Conservation (phyloP, 768 basidiomycete species). For the Suillus cothurnatus region DNA sequence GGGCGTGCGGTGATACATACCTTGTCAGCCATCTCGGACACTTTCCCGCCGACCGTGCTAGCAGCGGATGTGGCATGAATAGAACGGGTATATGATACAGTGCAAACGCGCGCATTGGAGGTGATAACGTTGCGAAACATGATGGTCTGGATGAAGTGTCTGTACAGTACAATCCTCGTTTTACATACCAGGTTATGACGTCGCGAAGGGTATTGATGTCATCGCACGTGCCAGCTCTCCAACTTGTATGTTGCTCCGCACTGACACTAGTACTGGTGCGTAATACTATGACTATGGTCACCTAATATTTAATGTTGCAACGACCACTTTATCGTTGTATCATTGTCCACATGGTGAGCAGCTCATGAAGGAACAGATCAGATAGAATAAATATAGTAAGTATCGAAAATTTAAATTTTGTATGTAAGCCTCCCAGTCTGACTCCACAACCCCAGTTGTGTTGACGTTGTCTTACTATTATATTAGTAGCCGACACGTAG, state of each 20-base stretch:
- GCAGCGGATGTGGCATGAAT: slow-evolving; percentile 35
- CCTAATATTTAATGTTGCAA: neutral
- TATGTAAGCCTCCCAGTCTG: neutral
- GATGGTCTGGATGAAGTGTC: neutral
- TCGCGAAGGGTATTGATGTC: slow-evolving; percentile 9
- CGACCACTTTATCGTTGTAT: neutral
- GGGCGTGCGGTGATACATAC: slow-evolving; percentile 17
- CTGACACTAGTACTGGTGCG: neutral
- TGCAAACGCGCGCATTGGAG: neutral
- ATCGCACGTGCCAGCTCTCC: slow-evolving; percentile 9
- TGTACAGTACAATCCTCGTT: too few relatives aligned
- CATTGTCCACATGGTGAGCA: neutral
- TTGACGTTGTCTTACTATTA: neutral
- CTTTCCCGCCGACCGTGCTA: slow-evolving; percentile 39
- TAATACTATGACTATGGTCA: too few relatives aligned
- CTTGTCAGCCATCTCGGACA: slow-evolving; percentile 40
- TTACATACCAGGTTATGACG: slow-evolving; percentile 5
- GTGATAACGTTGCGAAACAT: slow-evolving; percentile 3
- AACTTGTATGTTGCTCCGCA: neutral
- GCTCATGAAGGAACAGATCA: slow-evolving; percentile 22
- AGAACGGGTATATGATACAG: slow-evolving; percentile 14
- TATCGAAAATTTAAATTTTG: too few relatives aligned
- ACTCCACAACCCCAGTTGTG: neutral
- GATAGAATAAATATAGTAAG: slow-evolving; percentile 10
- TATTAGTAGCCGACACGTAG: neutral